Conservation (phyloP, 2,329 filamentous ascomycete species). For the Talaromyces sp. region DNA sequence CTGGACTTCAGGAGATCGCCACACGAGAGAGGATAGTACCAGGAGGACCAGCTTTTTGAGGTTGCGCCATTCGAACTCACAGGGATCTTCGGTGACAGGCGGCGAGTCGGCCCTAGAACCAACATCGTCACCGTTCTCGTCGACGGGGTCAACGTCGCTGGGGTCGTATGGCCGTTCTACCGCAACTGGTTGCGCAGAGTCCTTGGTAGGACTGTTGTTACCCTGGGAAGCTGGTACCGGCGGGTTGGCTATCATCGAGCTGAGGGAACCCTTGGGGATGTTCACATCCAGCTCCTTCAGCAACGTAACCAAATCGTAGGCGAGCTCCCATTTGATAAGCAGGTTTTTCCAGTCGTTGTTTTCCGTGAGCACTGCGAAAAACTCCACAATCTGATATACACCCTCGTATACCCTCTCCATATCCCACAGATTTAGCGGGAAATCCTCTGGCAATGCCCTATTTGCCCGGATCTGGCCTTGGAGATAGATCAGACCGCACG, state of each 20-base stretch:
- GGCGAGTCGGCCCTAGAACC: constrained; percentile 42
- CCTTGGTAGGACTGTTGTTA: constrained; percentile 23
- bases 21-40: constrained; percentile 81
- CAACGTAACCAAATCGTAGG: constrained; percentile 80
- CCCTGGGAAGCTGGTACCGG: constrained; percentile 16
- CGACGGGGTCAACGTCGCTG: constrained; percentile 33
- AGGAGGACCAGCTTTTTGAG: constrained; percentile 91
- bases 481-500: constrained; percentile 86
- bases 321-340: constrained; percentile 85
- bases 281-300: constrained; percentile 82
- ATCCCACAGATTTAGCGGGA: constrained; percentile 92
- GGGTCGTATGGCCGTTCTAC: constrained; percentile 63
- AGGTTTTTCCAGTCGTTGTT: constrained; percentile 76
- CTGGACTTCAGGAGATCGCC: constrained; percentile 79
- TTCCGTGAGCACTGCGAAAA: constrained; percentile 83
- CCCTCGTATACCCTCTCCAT: constrained; percentile 97
- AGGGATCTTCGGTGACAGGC: constrained; percentile 54
- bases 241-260: constrained; percentile 22
- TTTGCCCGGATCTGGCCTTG: constrained; percentile 83
- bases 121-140: constrained; percentile 26
- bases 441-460: constrained; percentile 72
- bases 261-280: constrained; percentile 74
- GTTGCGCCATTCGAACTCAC: constrained; percentile 67
- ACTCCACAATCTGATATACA: constrained; percentile 88
- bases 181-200: constrained; percentile 33